Evolutionary conservation across 1,284 basidiomycete genomes (phyloP).

Genomic region (Filobasidium uniguttulatum): DNA sequence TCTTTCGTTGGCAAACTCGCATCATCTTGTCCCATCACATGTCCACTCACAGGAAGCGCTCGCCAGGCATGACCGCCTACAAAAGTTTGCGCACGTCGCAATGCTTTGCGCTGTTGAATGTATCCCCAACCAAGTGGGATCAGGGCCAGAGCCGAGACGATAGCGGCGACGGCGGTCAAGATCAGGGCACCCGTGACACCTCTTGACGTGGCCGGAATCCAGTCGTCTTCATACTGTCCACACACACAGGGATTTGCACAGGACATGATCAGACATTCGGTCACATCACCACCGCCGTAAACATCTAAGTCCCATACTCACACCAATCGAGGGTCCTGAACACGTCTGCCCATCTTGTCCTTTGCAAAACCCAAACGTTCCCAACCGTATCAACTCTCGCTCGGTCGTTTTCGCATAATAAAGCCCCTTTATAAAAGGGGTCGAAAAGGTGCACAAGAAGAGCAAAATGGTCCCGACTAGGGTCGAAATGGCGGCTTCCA

Average conservation of each 20-base stretch:
- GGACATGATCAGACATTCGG: constrained; percentile 4
- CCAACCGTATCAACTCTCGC: constrained; percentile 17
- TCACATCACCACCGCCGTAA: constrained; percentile 22
- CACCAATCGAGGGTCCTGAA: background rate
- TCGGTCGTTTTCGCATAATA: constrained; percentile 21
- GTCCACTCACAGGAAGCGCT: too few relatives aligned
- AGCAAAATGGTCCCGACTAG: constrained; percentile 25
- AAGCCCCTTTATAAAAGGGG: constrained; percentile 23
- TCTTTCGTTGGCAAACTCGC: too few relatives aligned
- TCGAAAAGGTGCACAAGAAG: constrained; percentile 26
- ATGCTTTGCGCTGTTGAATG: constrained; percentile 15
- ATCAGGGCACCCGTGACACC: constrained; percentile 24
- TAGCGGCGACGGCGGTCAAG: constrained; percentile 26
- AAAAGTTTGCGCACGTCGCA: too few relatives aligned
- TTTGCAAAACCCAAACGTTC: background rate
- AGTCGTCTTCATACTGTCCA: background rate
- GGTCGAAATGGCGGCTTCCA: constrained; percentile 19
- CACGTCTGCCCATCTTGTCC: background rate
- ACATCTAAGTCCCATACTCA: background rate
- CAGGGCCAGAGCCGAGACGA: constrained; percentile 21
- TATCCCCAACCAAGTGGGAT: constrained; percentile 18
- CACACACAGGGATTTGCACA: background rate
- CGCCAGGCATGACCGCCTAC: too few relatives aligned
- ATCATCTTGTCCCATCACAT: too few relatives aligned
- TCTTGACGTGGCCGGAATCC: constrained; percentile 14